Conservation (phyloP, 805 yeast genomes). For the Hanseniaspora singularis region DNA sequence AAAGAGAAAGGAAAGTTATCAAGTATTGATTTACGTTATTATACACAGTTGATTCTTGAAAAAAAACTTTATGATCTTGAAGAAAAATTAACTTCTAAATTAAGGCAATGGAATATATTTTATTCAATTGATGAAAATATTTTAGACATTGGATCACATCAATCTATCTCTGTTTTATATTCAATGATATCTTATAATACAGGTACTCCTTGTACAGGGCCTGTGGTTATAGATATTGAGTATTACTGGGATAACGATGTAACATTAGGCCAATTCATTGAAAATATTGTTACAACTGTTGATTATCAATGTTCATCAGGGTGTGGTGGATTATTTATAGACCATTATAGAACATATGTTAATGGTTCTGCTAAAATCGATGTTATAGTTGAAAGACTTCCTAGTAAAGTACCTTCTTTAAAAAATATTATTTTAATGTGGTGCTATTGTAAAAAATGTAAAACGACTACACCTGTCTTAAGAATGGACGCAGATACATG, state of each 20-base stretch:
- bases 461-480: constrained; percentile 57
- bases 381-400: constrained; percentile 53
- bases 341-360: constrained; percentile 77
- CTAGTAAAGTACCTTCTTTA: constrained; percentile 45
- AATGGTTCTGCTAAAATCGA: constrained; percentile 79
- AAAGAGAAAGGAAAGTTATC: constrained; percentile 18
- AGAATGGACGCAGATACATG: constrained; percentile 80
- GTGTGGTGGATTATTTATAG: constrained; percentile 57
- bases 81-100: constrained; percentile 26
- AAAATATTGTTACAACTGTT: constrained; percentile 61
- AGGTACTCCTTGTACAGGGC: constrained; percentile 88
- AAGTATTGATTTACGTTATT: constrained; percentile 26
- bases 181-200: constrained; percentile 73
- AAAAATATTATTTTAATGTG: constrained; percentile 71
- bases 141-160: constrained; percentile 62
- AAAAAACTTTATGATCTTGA: constrained; percentile 27
- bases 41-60: constrained; percentile 27
- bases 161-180: constrained; percentile 62
- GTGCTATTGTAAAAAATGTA: constrained; percentile 80
- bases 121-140: constrained; percentile 42
- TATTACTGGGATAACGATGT: constrained; percentile 85
- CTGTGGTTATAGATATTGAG: constrained; percentile 70
- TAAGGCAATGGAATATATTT: constrained; percentile 59
- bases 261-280: constrained; percentile 79
- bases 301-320: constrained; percentile 61